phyloP scores from a whole-genome alignment of 805 yeast species.

The Spathaspora gorwiae region DNA sequence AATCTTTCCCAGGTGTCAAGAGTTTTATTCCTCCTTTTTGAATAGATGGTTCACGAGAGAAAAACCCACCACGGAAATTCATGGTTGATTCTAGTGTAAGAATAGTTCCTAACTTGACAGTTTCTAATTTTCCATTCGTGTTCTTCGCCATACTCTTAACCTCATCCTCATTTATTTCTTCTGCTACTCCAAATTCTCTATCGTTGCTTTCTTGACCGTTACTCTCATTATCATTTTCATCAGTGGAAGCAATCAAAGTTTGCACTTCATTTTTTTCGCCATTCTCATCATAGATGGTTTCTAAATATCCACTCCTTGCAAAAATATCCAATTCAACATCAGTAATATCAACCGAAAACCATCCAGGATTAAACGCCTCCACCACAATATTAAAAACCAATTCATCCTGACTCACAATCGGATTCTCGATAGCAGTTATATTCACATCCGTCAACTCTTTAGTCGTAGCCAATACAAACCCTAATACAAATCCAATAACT shows the following conservation, averaged over 20 bases:
- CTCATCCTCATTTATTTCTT: background rate
- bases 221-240: slow-evolving; percentile 5
- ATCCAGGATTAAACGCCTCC: slow-evolving; percentile 84
- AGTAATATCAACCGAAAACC: slow-evolving; percentile 59
- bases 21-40: slow-evolving; percentile 69
- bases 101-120: slow-evolving; percentile 73
- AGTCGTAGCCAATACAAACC: slow-evolving; percentile 80
- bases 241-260: slow-evolving; percentile 4
- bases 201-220: slow-evolving; percentile 13
- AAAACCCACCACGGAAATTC: slow-evolving; percentile 71
- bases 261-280: too few relatives aligned
- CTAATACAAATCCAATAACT: slow-evolving; percentile 71
- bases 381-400: slow-evolving; percentile 72
- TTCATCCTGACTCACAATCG: slow-evolving; percentile 80
- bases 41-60: slow-evolving; percentile 54
- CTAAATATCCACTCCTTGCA: slow-evolving; percentile 60
- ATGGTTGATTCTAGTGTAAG: slow-evolving; percentile 65
- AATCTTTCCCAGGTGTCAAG: slow-evolving; percentile 60
- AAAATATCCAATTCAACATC: slow-evolving; percentile 79
- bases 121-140: slow-evolving; percentile 36
- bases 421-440: slow-evolving; percentile 59
- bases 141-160: background rate
- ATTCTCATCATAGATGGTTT: background rate
- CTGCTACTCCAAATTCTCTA: background rate
- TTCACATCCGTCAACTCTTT: slow-evolving; percentile 72